Evolutionary conservation across 139 green algal species (phyloP), one percentile per base, ranked within the genome.

Genomic region (Coccomyxa sp.): DNA sequence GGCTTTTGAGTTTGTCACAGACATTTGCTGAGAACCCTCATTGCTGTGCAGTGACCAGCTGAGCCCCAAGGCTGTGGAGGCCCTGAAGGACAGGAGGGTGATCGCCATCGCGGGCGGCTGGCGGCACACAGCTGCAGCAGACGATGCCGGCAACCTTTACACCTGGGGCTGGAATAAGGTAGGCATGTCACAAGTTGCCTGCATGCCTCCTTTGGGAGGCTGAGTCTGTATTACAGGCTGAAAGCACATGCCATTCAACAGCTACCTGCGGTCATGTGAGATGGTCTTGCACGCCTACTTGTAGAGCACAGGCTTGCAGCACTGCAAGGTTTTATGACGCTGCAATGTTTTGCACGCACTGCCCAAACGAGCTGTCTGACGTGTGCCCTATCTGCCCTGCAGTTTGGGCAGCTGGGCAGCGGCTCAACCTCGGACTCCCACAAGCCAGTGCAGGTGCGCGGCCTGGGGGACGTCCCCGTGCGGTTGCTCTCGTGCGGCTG

Each of bases 151-250:
- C 24, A 74, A 68, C 10, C 68, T 97, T 44, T 96, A 85, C 24
- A 83, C 86, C 14, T 97, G 91, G 88, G 94, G 94, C n/a, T 98
- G 94, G 94, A 95, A 95, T 85, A 95, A 95, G 87, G 88, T 64
- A 22, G 2, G 50, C 44, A 64, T 10, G 3, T 64, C 50, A 10
- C 5, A 64, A n/a, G n/a, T n/a, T n/a, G n/a, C n/a, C n/a, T n/a
- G n/a, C n/a, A n/a, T n/a, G n/a, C n/a, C n/a, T n/a, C n/a, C n/a
- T n/a, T n/a, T n/a, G n/a, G n/a, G n/a, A n/a, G n/a, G n/a, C n/a
- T n/a, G n/a, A n/a, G n/a, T n/a, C n/a, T n/a, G n/a, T n/a, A n/a
- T n/a, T n/a, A n/a, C n/a, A n/a, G n/a, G n/a, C n/a, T n/a, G n/a
- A n/a, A n/a, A n/a, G n/a, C n/a, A n/a, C n/a, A n/a, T n/a, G n/a